A percentile compares a stretch with the other conserved stretches of the same genome.
Conservation (phyloP, 495 filamentous ascomycete species). For the Daldinia caldariorum region DNA sequence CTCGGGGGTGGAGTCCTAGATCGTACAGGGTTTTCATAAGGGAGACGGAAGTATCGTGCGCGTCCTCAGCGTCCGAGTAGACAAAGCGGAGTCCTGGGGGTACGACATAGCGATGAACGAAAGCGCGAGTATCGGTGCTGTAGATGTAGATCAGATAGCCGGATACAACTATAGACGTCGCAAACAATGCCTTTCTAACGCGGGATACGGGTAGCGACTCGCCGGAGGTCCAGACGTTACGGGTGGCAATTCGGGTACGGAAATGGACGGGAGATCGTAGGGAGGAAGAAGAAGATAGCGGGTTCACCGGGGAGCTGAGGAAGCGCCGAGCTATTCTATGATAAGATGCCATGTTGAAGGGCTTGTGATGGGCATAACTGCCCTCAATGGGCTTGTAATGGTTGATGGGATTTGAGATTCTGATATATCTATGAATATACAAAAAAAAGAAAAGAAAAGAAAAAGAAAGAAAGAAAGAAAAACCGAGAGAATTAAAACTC, state of each 20-base stretch:
- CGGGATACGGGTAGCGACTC: constrained; percentile 51
- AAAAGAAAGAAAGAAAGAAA: no score
- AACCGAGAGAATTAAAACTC: constrained; percentile 22
- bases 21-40: constrained; percentile 73
- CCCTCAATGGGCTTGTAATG: constrained; percentile 52
- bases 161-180: constrained; percentile 60
- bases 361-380: constrained; percentile 48
- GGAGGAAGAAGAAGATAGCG: constrained; percentile 30
- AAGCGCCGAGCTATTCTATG: constrained; percentile 48
- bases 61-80: constrained; percentile 87
- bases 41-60: constrained; percentile 79
- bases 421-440: no score
- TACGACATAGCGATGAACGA: constrained; percentile 81
- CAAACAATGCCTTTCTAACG: constrained; percentile 63
- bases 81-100: constrained; percentile 76
- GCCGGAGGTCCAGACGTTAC: constrained; percentile 52
- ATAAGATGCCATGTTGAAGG: constrained; percentile 51
- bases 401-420: constrained; percentile 4
- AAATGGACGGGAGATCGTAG: constrained; percentile 34
- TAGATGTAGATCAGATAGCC: constrained; percentile 71
- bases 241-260: constrained; percentile 41
- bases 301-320: constrained; percentile 46
- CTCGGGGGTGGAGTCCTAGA: constrained; percentile 76
- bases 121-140: constrained; percentile 88
- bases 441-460: no score